A percentile compares a stretch with the other conserved stretches of the same genome.
Evolutionary conservation across 2,329 filamentous ascomycete genomes (phyloP).

Genomic region (Fusarium ramigenum): DNA sequence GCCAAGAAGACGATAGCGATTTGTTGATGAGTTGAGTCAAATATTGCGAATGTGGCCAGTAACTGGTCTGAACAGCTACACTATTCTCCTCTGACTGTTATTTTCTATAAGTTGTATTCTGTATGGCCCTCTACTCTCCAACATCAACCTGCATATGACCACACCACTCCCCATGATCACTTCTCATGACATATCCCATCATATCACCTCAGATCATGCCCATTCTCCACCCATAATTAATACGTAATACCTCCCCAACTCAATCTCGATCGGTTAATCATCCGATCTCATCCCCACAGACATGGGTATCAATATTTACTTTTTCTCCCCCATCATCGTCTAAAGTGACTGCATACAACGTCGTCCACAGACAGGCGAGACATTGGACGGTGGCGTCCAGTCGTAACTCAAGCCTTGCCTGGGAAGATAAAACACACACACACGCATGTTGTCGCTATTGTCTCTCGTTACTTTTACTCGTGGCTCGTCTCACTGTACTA

Average conservation of each 20-base stretch:
- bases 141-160: background rate
- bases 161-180: background rate
- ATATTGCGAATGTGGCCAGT: background rate
- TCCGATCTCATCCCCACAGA: constrained; percentile 1
- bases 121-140: background rate
- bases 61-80: too few species aligned
- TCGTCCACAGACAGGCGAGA: constrained; percentile 27
- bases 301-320: background rate
- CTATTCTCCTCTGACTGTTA: too few species aligned
- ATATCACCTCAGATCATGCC: background rate
- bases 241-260: background rate
- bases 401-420: constrained; percentile 25
- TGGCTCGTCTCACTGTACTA: constrained; percentile 20
- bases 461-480: constrained; percentile 29
- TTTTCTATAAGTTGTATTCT: background rate
- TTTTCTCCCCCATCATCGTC: background rate
- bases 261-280: background rate
- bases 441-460: background rate
- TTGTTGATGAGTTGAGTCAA: background rate
- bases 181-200: background rate
- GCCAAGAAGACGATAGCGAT: background rate
- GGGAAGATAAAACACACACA: background rate
- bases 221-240: background rate
- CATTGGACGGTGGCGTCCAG: constrained; percentile 32
- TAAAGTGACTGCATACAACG: constrained; percentile 11